Percentiles rank a stretch among this genome's conserved stretches.
Conservation (phyloP, 352 stramenopile species). For the Phytophthora cryptogea region DNA sequence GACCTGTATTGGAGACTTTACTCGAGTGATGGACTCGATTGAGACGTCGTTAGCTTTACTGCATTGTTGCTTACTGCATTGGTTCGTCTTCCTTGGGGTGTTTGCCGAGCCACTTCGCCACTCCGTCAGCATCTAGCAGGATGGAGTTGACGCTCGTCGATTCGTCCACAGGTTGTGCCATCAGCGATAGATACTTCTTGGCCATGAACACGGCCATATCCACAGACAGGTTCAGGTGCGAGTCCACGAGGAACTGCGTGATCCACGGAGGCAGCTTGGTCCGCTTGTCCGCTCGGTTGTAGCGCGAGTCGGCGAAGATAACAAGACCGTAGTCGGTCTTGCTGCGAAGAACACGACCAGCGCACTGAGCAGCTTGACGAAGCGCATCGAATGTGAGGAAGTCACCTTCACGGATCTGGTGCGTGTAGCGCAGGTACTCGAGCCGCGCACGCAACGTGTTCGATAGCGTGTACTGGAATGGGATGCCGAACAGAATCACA, state of each 20-base stretch:
- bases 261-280: conserved; percentile 99
- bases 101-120: conserved; percentile 75
- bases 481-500: conserved; percentile 99
- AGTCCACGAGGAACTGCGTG: conserved; percentile 95
- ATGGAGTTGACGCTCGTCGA: conserved; percentile 92
- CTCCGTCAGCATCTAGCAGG: conserved; percentile 91
- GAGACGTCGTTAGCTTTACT: conserved; percentile 7
- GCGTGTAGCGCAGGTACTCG: conserved; percentile 96
- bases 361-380: conserved; percentile 97
- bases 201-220: conserved; percentile 96
- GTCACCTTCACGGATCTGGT: conserved; percentile 94
- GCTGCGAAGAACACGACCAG: conserved; percentile 97
- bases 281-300: conserved; percentile 97
- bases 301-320: conserved; percentile 98
- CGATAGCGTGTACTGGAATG: conserved; percentile 98
- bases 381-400: conserved; percentile 99
- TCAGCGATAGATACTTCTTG: conserved; percentile 96
- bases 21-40: not conserved
- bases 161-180: conserved; percentile 96
- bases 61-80: conserved; percentile 14
- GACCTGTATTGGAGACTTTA: not conserved
- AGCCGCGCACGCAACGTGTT: conserved; percentile 93
- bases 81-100: conserved; percentile 39
- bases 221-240: conserved; percentile 96
- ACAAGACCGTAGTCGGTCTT: conserved; percentile 99